Evolutionary conservation across 139 green algal species (phyloP), one percentile per base, ranked within the genome.

Genomic region (Chlamydomonas incerta): DNA sequence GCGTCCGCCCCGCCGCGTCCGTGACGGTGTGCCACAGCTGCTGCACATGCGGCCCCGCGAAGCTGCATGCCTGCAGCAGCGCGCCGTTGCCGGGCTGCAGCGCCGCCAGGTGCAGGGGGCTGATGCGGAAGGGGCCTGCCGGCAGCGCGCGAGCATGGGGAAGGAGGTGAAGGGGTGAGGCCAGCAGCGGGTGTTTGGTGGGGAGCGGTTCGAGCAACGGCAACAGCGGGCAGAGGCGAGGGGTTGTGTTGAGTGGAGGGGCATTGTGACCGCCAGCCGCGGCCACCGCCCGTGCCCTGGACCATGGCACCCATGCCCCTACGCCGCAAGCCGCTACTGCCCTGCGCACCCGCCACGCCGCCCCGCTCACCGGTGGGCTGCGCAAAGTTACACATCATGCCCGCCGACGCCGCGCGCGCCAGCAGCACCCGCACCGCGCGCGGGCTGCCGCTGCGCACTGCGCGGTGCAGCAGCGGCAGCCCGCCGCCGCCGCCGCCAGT

Each of bases 401-500:
- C 60, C 11, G 58, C 34, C 10, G 35, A n/a, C 3, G 35, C 15
- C 23, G 75, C 75, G 37, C 60, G 60, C 11, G 21, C 9, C 60
- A 63, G 26, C 46, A 85, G 79, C 65, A 85, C 17, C 23, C 21
- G 65, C 65, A 85, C 79, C 8, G 29, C 14, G n/a, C 47, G 41
- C n/a, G 65, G 13, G 47, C 28, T 68, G 79, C 79, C 79, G 79
- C 35, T 65, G 79, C 79, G 79, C n/a, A 85, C 65, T 3, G 65
- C 65, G 46, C 79, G 79, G 79, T 85, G 79, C 79, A 85, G 46
- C 46, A 85, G 65, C 65, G 79, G 65, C 65, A 85, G 65, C 9
- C 63, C 79, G 35, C 9, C 24, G 62, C 62, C 15, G 28, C 62
- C 62, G 15, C 37, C 76, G n/a, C n/a, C n/a, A n/a, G n/a, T n/a